Percentiles rank a stretch among this genome's conserved stretches.
These are phyloP conservation scores for Paramyrothecium roridum DNA, from an alignment of 2,329 filamentous ascomycete species.

Conservation along the genomic window DNA sequence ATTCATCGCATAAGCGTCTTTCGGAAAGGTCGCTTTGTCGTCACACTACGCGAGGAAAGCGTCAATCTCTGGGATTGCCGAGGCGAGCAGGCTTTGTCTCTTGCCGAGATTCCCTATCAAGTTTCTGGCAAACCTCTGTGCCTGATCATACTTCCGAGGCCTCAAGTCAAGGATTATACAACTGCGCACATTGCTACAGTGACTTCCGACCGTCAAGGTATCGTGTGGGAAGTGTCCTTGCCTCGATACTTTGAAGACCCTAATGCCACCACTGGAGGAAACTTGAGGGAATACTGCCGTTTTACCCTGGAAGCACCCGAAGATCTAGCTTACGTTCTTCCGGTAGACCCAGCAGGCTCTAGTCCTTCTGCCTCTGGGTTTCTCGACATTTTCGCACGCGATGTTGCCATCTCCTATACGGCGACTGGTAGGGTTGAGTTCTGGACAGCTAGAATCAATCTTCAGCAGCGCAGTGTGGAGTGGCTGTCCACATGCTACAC, in stretches of 20 bases:
- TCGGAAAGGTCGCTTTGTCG: constrained; percentile 72
- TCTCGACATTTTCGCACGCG: constrained; percentile 80
- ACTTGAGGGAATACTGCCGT: constrained; percentile 63
- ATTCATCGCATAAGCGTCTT: constrained; percentile 80
- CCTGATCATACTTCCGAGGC: constrained; percentile 68
- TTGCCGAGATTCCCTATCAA: constrained; percentile 50
- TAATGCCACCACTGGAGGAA: constrained; percentile 15
- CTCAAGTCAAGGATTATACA: constrained; percentile 52
- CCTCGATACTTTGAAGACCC: constrained; percentile 41
- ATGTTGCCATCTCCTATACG: constrained; percentile 84
- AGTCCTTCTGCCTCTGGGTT: constrained; percentile 70
- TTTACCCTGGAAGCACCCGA: constrained; percentile 64
- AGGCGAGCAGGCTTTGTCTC: constrained; percentile 50
- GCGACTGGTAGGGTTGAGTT: constrained; percentile 71
- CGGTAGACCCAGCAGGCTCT: constrained; percentile 82
- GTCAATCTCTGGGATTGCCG: constrained; percentile 81
- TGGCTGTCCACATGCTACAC: constrained; percentile 82
- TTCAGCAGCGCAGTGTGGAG: constrained; percentile 58
- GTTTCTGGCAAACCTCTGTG: constrained; percentile 72
- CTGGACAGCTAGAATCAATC: constrained; percentile 77
- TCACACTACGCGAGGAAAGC: constrained; percentile 71
- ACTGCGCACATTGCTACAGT: constrained; percentile 76
- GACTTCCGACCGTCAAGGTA: constrained; percentile 71
- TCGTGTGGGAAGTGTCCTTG: constrained; percentile 76
- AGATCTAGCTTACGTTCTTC: constrained; percentile 66